Base-by-base conservation (phyloP, 495 filamentous ascomycete genomes). In the Chaetomium fimeti region DNA sequence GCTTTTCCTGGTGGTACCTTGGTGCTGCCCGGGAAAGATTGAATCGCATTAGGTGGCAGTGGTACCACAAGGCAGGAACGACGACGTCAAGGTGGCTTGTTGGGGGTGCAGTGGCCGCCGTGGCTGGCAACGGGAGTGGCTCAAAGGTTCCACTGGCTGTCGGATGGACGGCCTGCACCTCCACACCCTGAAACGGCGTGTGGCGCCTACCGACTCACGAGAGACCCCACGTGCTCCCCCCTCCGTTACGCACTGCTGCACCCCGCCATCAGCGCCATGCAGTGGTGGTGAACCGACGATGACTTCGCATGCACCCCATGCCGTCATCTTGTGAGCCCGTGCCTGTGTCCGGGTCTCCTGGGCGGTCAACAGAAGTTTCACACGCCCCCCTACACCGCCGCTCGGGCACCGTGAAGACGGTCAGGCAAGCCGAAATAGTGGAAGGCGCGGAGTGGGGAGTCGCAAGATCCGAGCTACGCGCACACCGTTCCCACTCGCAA, bases 321-420 rank as follows among this genome's bases (percentile, higher is more conserved):
- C 11, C 32, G 20, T 13, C 47, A 12, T 25, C 47, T 22, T 43
- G 40, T 18, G 40, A 15, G 13, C 40, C 15, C 2, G 15, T 24
- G 22, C n/a, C n/a, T n/a, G n/a, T n/a, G n/a, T n/a, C n/a, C n/a
- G n/a, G n/a, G n/a, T n/a, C n/a, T 25, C 47, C 22, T 49, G 20
- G 13, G 11, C 45, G 18, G n/a, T 9, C 20, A 24, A 9, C n/a
- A 22, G n/a, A 47, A 47, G 22, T 48, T 56, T 28, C n/a, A 56
- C 53, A 57, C 32, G 16, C 52, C 28, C 54, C 20, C n/a, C 6
- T 24, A 57, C 57, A 60, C 57, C 57, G 57, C 57, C 57, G 57
- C 48, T 59, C 29, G n/a, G 8, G 11, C 32, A 24, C 28, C 3
- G 9, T 60, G 25, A 52, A 29, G 40, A 45, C 56, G 27, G 52